phyloP scores from a whole-genome alignment of 78 protist species.

The Dictyostelium capitatum region DNA sequence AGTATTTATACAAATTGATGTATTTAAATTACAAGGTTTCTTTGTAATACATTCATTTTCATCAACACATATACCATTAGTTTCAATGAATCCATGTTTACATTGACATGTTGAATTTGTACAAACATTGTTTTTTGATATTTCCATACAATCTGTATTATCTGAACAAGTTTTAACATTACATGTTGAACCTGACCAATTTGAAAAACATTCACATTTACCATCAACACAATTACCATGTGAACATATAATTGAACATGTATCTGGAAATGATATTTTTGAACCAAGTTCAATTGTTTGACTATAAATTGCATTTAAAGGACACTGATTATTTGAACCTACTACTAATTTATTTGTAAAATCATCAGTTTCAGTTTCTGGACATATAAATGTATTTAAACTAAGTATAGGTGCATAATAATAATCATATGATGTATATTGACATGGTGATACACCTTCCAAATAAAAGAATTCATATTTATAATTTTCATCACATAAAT shows the following conservation, averaged over 20 bases:
- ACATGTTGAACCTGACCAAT: constrained; percentile 5
- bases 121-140: not conserved
- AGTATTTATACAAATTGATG: constrained; percentile 14
- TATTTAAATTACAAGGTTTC: not conserved
- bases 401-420: not conserved
- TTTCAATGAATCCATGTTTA: not conserved
- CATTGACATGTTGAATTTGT: constrained; percentile 31
- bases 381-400: not conserved
- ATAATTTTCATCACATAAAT: not conserved
- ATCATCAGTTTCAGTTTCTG: not conserved
- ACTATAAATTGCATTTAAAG: not conserved
- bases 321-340: not conserved
- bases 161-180: not conserved
- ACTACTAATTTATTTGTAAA: not conserved
- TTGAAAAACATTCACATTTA: not conserved
- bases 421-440: not conserved
- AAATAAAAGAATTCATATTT: not conserved
- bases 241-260: not conserved
- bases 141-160: not conserved
- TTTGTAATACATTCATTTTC: constrained; percentile 45
- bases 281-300: constrained; percentile 13
- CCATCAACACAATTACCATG: constrained; percentile 1
- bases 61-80: constrained; percentile 24
- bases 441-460: constrained; percentile 11
- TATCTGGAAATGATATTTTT: not conserved